Conservation (phyloP, 805 yeast genomes). For the Saccharomyces mikatae region DNA sequence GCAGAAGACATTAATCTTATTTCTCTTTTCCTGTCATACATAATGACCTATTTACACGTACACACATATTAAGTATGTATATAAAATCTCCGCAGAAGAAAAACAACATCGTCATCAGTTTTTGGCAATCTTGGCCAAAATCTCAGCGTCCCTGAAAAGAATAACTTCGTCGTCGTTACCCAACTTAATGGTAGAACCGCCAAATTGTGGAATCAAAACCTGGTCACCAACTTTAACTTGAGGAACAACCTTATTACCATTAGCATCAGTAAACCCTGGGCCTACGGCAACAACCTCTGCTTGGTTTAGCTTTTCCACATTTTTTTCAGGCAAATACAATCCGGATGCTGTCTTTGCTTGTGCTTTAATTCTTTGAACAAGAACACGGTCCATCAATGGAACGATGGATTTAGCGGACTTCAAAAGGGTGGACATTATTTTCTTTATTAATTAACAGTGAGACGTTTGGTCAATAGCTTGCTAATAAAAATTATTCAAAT, state of each 20-base stretch:
- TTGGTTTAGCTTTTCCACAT: constrained; percentile 87
- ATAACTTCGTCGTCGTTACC: constrained; percentile 71
- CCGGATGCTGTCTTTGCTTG: constrained; percentile 88
- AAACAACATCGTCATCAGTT: background rate
- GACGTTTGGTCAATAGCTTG: background rate
- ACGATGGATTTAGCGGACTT: constrained; percentile 81
- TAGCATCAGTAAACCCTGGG: constrained; percentile 75
- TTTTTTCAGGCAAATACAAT: constrained; percentile 89
- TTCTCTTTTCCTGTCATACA: background rate
- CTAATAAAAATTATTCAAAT: background rate
- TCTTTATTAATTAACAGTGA: background rate
- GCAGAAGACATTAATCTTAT: background rate
- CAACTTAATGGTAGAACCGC: constrained; percentile 84
- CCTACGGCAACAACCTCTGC: constrained; percentile 92
- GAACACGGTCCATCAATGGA: constrained; percentile 92
- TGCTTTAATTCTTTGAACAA: constrained; percentile 91
- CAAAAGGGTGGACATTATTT: constrained; percentile 45
- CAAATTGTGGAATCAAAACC: constrained; percentile 89
- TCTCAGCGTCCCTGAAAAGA: constrained; percentile 88
- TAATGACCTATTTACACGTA: background rate
- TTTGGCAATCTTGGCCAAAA: constrained; percentile 70
- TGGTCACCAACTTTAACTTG: constrained; percentile 85
- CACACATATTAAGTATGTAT: background rate
- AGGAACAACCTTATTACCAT: constrained; percentile 66
- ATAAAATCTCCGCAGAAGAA: background rate